Percentiles rank a stretch among this genome's conserved stretches.
Evolutionary conservation across 2,329 filamentous ascomycete genomes (phyloP).

Genomic region (Endocalyx cinctus): DNA sequence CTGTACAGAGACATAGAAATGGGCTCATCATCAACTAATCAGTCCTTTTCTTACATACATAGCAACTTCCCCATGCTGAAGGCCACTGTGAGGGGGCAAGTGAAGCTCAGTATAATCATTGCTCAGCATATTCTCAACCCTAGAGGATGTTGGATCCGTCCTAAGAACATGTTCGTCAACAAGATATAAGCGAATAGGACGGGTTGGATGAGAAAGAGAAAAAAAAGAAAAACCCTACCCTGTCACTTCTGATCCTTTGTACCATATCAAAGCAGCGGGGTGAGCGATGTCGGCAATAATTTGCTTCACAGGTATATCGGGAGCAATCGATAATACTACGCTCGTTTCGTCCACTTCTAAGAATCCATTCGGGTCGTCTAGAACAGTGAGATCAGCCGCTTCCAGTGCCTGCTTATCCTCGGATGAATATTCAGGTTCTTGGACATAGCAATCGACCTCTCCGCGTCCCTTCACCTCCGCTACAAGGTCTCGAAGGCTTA

Average conservation of each 20-base stretch:
- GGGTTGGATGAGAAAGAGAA: too few species aligned
- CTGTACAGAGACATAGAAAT: too few species aligned
- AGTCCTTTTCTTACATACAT: too few species aligned
- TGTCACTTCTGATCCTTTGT: background rate
- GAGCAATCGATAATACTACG: conserved; percentile 22
- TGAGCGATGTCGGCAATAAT: conserved; percentile 28
- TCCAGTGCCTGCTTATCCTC: too few species aligned
- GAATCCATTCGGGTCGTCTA: conserved; percentile 28
- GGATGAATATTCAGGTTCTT: too few species aligned
- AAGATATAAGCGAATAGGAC: too few species aligned
- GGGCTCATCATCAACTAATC: too few species aligned
- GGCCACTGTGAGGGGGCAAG: background rate
- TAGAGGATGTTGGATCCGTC: conserved; percentile 6
- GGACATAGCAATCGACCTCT: too few species aligned
- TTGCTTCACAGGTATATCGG: conserved; percentile 26
- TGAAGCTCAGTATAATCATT: conserved; percentile 7
- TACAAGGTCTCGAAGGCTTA: too few species aligned
- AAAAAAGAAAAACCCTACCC: background rate
- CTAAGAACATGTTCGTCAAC: conserved; percentile 3
- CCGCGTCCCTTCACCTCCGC: too few species aligned
- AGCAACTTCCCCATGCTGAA: too few species aligned
- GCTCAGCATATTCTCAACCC: conserved; percentile 10
- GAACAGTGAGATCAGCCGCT: conserved; percentile 17
- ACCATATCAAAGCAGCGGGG: conserved; percentile 26
- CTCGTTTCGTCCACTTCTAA: conserved; percentile 24